Evolutionary conservation across 352 stramenopile genomes (phyloP).

Genomic region (Pythium dissotocum): DNA sequence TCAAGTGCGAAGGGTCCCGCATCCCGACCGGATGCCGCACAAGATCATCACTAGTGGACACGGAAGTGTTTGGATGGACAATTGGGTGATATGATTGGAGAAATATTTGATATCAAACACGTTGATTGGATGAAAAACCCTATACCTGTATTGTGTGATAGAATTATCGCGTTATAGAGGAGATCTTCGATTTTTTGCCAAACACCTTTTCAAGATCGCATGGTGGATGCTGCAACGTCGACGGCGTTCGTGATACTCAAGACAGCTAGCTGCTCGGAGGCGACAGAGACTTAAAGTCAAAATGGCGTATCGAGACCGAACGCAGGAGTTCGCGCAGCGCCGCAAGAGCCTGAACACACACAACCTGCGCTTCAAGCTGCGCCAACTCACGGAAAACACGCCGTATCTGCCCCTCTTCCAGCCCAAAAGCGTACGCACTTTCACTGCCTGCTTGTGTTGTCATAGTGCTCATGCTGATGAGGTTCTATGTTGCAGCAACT

Average conservation of each 20-base stretch:
- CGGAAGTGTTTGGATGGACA: too few species aligned
- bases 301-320: conserved; percentile 73
- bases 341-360: conserved; percentile 51
- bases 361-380: conserved; percentile 62
- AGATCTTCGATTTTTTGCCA: not conserved
- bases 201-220: not conserved
- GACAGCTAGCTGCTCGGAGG: too few species aligned
- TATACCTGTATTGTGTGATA: too few species aligned
- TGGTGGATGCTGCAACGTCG: too few species aligned
- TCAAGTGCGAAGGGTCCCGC: too few species aligned
- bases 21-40: too few species aligned
- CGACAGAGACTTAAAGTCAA: not conserved
- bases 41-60: too few species aligned
- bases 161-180: not conserved
- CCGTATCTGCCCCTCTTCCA: conserved; percentile 51
- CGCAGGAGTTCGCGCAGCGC: conserved; percentile 42
- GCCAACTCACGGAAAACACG: conserved; percentile 39
- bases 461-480: not conserved
- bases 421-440: conserved; percentile 46
- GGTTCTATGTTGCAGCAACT: conserved; percentile 31
- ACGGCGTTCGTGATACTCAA: not conserved
- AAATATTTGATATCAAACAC: too few species aligned
- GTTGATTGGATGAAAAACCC: too few species aligned
- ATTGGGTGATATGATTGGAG: too few species aligned
- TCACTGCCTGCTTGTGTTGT: not conserved